Percentiles rank a stretch among this genome's conserved stretches.
Evolutionary conservation across 176 grass and related monocot species (phyloP).

Genomic region (Paspalum notatum): DNA sequence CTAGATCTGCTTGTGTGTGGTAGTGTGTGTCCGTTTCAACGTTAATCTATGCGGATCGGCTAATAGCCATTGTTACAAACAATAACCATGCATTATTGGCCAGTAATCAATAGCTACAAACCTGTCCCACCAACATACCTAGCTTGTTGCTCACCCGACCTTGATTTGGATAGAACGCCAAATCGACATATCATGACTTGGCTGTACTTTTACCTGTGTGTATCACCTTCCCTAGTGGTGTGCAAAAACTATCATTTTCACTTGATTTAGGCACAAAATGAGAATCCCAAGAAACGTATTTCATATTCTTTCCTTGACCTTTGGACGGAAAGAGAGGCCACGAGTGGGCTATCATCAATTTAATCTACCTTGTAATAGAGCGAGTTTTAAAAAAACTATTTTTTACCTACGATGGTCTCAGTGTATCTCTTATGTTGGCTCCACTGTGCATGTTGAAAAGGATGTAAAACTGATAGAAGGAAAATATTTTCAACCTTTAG

Average conservation of each 20-base stretch:
- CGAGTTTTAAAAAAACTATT: too few species aligned
- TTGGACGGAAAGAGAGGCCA: not conserved
- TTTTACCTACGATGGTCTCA: too few species aligned
- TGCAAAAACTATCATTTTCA: slow-evolving; percentile 38
- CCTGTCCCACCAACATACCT: not conserved
- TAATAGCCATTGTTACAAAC: not conserved
- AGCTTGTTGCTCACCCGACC: slow-evolving; percentile 1
- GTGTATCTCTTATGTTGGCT: too few species aligned
- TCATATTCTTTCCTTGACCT: not conserved
- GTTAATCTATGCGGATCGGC: not conserved
- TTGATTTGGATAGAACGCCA: slow-evolving; percentile 15
- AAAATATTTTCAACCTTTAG: too few species aligned
- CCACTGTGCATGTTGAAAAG: too few species aligned
- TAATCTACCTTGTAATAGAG: too few species aligned
- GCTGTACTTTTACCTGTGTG: not conserved
- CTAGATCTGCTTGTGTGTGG: too few species aligned
- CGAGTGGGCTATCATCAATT: not conserved
- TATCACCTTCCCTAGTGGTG: not conserved
- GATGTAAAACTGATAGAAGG: too few species aligned
- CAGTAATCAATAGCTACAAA: not conserved
- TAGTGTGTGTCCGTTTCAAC: not conserved
- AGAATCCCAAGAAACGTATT: slow-evolving; percentile 11
- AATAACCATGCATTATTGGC: not conserved
- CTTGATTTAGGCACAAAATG: slow-evolving; percentile 18
- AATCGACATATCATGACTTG: not conserved